A percentile compares a stretch with the other conserved stretches of the same genome.
Conservation (phyloP, 2,329 filamentous ascomycete species). For the Aspergillus sp. region DNA sequence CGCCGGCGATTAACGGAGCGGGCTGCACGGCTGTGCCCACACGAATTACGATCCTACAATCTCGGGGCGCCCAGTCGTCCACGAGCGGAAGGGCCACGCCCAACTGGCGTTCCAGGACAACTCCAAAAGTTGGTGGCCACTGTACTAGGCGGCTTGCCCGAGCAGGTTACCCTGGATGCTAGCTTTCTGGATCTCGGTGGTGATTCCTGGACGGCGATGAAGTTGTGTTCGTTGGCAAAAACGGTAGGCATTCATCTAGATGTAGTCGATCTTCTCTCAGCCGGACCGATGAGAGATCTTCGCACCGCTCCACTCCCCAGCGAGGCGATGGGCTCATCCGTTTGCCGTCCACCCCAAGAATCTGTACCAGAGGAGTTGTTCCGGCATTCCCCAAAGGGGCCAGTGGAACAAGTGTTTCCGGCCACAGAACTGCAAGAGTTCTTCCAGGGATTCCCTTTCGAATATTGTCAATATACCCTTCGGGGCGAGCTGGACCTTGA, state of each 20-base stretch:
- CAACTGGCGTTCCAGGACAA: too few species aligned
- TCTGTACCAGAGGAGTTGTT: too few species aligned
- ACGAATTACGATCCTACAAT: background rate
- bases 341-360: too few species aligned
- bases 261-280: background rate
- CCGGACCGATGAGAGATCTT: background rate
- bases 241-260: background rate
- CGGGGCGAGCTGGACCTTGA: background rate
- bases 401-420: background rate
- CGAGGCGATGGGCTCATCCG: too few species aligned
- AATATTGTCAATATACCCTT: background rate
- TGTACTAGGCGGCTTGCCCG: background rate
- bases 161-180: background rate
- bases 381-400: background rate
- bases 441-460: background rate
- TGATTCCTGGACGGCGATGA: background rate
- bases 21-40: background rate
- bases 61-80: background rate
- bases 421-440: background rate
- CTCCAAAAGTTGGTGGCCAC: background rate
- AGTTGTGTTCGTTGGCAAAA: background rate
- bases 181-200: background rate
- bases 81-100: background rate
- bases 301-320: background rate
- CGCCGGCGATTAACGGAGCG: background rate